Conservation (phyloP, 495 filamentous ascomycete genomes). For the Daldinia childiae region DNA sequence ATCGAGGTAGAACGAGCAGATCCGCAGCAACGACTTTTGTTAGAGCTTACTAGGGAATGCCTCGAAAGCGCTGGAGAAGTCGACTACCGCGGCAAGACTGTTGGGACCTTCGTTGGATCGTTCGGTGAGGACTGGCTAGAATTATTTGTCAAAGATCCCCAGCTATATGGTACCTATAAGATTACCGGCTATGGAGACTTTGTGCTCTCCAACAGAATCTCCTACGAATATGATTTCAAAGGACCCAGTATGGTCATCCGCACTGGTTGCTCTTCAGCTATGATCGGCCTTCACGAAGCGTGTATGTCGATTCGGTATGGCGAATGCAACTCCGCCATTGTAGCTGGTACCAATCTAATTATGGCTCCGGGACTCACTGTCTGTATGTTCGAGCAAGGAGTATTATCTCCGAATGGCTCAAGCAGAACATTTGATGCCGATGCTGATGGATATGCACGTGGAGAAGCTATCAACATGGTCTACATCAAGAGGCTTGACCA, state of each 20-base stretch:
- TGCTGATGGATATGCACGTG: constrained; percentile 52
- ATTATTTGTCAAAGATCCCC: constrained; percentile 33
- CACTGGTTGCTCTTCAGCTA: constrained; percentile 63
- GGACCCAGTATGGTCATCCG: constrained; percentile 53
- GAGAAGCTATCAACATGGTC: constrained; percentile 48
- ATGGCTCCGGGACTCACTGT: constrained; percentile 40
- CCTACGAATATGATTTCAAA: constrained; percentile 48
- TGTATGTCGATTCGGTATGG: constrained; percentile 52
- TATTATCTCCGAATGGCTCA: constrained; percentile 46
- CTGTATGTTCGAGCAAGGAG: constrained; percentile 42
- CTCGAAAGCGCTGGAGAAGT: constrained; percentile 60
- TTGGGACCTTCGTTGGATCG: constrained; percentile 60
- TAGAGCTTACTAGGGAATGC: constrained; percentile 60
- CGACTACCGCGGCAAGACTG: constrained; percentile 52
- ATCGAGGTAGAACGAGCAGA: constrained; percentile 56
- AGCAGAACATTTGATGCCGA: constrained; percentile 53
- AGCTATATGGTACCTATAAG: constrained; percentile 33
- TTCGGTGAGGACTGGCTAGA: constrained; percentile 54
- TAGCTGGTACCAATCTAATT: constrained; percentile 56
- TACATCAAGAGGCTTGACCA: constrained; percentile 60
- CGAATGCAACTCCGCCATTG: constrained; percentile 52
- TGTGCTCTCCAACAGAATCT: constrained; percentile 65
- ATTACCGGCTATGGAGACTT: constrained; percentile 46
- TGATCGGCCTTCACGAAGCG: constrained; percentile 62
- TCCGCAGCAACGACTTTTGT: constrained; percentile 61